Evolutionary conservation across 192 early-diverging fungal genomes (phyloP).

Genomic region (Podila minutissima): DNA sequence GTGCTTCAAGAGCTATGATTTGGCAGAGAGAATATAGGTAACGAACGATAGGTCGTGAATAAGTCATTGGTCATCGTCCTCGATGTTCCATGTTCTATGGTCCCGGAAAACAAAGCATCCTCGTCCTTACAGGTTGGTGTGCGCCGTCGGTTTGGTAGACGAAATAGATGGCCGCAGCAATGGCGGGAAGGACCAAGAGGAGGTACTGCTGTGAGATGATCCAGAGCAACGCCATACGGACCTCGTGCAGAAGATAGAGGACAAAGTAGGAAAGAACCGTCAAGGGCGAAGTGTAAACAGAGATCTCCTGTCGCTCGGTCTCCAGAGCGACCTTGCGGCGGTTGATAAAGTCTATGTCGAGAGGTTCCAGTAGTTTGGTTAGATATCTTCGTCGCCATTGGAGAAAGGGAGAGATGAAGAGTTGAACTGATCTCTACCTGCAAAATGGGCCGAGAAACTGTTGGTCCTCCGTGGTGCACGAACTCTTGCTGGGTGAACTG

Average conservation of each 20-base stretch:
- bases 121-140: conserved; percentile 63
- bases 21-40: background rate
- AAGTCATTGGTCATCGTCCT: no score
- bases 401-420: background rate
- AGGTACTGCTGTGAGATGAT: conserved; percentile 51
- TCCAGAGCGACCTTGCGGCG: conserved; percentile 48
- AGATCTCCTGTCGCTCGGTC: conserved; percentile 53
- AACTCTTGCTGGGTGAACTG: conserved; percentile 12
- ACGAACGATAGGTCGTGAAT: background rate
- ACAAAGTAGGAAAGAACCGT: conserved; percentile 58
- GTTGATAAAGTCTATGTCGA: conserved; percentile 53
- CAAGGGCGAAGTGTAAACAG: conserved; percentile 59
- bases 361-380: no score
- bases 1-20: conserved; percentile 43
- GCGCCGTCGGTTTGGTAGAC: conserved; percentile 65
- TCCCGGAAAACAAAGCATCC: no score
- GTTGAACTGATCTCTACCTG: conserved; percentile 18
- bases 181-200: conserved; percentile 34
- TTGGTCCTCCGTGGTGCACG: conserved; percentile 36
- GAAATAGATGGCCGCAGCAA: conserved; percentile 42
- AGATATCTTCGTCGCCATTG: background rate
- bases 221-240: conserved; percentile 50
- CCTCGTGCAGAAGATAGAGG: conserved; percentile 53
- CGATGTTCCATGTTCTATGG: no score
- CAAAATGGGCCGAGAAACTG: conserved; percentile 47